Evolutionary conservation across 2,329 filamentous ascomycete species (phyloP).

Genomic region (Trichoderma gracile): DNA sequence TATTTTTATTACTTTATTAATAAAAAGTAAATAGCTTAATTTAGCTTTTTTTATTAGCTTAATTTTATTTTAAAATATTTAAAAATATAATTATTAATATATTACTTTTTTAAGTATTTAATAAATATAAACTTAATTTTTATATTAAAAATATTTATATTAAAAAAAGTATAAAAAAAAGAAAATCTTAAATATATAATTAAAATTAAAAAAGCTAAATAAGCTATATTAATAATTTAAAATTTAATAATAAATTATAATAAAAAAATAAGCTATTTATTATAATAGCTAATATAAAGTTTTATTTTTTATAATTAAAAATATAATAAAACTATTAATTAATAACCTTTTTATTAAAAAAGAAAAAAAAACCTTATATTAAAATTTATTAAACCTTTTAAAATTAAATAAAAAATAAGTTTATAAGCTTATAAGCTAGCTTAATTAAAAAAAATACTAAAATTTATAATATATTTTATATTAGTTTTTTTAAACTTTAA

Average conservation of each 20-base stretch:
- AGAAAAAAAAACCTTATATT: neutral
- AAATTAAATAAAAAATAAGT: neutral
- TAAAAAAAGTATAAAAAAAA: neutral
- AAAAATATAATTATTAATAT: neutral
- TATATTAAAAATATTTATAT: neutral
- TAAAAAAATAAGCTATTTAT: neutral
- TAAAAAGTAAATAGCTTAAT: neutral
- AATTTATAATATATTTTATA: neutral
- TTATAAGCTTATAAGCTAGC: neutral
- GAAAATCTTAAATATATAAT: neutral
- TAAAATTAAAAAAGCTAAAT: neutral
- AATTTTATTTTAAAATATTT: neutral
- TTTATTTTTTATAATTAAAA: neutral
- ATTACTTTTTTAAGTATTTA: neutral
- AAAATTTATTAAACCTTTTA: neutral
- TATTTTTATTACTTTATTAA: neutral
- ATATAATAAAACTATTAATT: neutral
- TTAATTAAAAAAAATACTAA: neutral
- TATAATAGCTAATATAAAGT: neutral
- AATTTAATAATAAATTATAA: neutral
- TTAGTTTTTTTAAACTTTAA: no score
- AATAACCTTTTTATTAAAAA: neutral
- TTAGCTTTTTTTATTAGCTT: neutral
- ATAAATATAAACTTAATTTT: neutral
- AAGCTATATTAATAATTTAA: neutral